Conservation (phyloP, 176 grass and related monocot genomes). For the Phoenix roebelenii region DNA sequence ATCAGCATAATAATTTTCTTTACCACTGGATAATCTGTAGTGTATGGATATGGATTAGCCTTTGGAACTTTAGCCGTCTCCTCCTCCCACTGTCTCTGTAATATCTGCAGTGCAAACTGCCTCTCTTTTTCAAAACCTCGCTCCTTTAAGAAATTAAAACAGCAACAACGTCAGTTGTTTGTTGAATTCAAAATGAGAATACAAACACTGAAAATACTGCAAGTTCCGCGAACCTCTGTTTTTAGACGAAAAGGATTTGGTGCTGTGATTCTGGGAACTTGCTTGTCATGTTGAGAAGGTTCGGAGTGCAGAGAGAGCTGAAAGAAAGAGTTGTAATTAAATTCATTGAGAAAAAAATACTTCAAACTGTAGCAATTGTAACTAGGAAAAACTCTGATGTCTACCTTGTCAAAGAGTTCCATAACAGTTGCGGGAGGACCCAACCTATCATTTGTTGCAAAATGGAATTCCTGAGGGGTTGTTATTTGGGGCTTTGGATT, state of each 20-base stretch:
- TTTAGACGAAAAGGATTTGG: conserved; percentile 86
- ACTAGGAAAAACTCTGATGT: not conserved
- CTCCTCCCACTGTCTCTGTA: conserved; percentile 62
- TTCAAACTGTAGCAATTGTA: no score
- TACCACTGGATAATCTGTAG: conserved; percentile 93
- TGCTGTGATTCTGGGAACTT: conserved; percentile 43
- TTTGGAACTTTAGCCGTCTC: conserved; percentile 63
- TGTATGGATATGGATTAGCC: conserved; percentile 85
- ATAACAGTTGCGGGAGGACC: conserved; percentile 51
- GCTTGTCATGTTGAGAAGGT: conserved; percentile 38
- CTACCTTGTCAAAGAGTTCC: conserved; percentile 76
- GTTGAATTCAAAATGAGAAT: not conserved
- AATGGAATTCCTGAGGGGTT: conserved; percentile 68
- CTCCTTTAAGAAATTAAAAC: conserved; percentile 34
- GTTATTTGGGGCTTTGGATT: conserved; percentile 50
- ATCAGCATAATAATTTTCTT: not conserved
- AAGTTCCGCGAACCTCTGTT: conserved; percentile 46
- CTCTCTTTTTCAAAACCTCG: conserved; percentile 75
- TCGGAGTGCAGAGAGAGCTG: conserved; percentile 80
- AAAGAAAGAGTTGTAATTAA: conserved; percentile 13
- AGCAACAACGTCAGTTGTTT: not conserved
- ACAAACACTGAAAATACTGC: no score
- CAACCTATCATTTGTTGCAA: conserved; percentile 63
- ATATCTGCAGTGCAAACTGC: conserved; percentile 42
- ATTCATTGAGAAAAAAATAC: no score